phyloP scores from a whole-genome alignment of 768 basidiomycete species.

The Termitomyces sp. region DNA sequence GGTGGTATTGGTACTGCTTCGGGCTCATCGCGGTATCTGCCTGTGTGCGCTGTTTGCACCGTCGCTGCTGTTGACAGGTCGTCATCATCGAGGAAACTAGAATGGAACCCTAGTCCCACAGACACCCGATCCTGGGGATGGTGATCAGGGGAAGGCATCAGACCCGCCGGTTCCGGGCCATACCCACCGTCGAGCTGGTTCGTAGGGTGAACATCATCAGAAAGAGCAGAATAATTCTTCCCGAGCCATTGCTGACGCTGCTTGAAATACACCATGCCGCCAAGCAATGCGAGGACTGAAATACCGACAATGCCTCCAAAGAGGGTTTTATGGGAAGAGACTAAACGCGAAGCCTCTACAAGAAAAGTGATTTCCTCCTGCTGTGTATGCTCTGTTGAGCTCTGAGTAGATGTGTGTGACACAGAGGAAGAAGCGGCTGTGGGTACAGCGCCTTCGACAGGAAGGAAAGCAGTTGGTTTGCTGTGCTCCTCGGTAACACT shows the following conservation, averaged over 20 bases:
- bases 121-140: conserved; percentile 28
- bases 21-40: conserved; percentile 52
- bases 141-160: conserved; percentile 27
- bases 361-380: conserved; percentile 66
- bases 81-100: conserved; percentile 81
- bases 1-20: conserved; percentile 12
- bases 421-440: conserved; percentile 12
- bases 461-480: conserved; percentile 83
- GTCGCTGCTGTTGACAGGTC: conserved; percentile 36
- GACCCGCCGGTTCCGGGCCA: conserved; percentile 7
- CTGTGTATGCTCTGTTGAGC: conserved; percentile 24
- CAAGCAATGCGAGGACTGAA: conserved; percentile 61
- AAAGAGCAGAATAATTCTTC: conserved; percentile 53
- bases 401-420: conserved; percentile 17
- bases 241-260: conserved; percentile 39
- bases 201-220: conserved; percentile 72
- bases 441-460: conserved; percentile 63
- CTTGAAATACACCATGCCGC: conserved; percentile 73
- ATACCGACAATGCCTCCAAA: conserved; percentile 74
- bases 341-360: conserved; percentile 60
- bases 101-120: conserved; percentile 57
- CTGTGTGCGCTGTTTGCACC: conserved; percentile 21
- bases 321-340: conserved; percentile 77
- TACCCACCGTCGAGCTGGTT: conserved; percentile 42
- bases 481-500: conserved; percentile 55